Evolutionary conservation across 768 basidiomycete genomes (phyloP).

Genomic region (Jaapia argillacea): DNA sequence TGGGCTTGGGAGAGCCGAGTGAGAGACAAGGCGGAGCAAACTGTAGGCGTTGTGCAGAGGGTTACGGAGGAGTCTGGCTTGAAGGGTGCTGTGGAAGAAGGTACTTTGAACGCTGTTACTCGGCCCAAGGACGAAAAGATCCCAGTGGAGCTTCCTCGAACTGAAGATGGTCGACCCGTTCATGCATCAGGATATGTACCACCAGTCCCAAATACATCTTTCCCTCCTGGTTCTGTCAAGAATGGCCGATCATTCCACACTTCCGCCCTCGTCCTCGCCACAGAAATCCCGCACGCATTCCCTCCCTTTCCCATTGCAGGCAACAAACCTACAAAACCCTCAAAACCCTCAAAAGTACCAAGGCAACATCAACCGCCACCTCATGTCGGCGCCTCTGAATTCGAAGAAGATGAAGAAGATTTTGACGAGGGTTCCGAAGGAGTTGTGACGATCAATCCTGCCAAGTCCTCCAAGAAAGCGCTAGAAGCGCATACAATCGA

Average conservation of each 20-base stretch:
- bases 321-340: not conserved
- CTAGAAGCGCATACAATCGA: not conserved
- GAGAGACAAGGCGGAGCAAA: not conserved
- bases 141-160: slow-evolving; percentile 15
- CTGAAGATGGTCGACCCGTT: slow-evolving; percentile 3
- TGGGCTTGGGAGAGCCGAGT: not conserved
- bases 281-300: not conserved
- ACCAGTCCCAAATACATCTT: slow-evolving; percentile 16
- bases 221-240: slow-evolving; percentile 12
- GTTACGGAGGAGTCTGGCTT: not conserved
- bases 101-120: not conserved
- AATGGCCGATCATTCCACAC: not conserved
- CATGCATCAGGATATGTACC: slow-evolving; percentile 14
- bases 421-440: slow-evolving; percentile 1
- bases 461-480: not conserved
- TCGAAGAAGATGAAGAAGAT: slow-evolving; percentile 7
- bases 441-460: not conserved
- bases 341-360: not conserved
- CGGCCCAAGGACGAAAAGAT: slow-evolving; percentile 17
- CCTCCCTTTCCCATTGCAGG: not conserved
- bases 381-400: slow-evolving; percentile 1
- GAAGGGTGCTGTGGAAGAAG: not conserved
- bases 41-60: not conserved
- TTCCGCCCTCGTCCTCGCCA: slow-evolving; percentile 2
- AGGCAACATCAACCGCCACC: not conserved